These are phyloP conservation scores for Hippophae gyantsensis DNA, from an alignment of 306 rosid genomes.

Conservation along the genomic window DNA sequence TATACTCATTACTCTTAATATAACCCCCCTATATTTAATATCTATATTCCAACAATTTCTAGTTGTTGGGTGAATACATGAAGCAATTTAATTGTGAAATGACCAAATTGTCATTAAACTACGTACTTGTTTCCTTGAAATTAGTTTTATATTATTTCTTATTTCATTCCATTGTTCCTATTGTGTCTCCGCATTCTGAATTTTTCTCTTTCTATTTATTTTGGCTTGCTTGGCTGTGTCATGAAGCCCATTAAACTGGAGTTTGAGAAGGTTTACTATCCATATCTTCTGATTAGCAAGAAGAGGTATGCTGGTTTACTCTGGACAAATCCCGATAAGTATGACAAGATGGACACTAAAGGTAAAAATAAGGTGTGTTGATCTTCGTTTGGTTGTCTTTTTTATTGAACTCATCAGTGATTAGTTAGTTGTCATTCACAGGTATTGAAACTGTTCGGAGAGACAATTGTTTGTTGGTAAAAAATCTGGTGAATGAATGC, in stretches of 20 bases:
- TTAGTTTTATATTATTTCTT: background rate
- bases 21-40: too few relatives aligned
- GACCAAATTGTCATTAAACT: too few relatives aligned
- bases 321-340: slow-evolving; percentile 71
- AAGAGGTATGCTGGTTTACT: slow-evolving; percentile 96
- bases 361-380: slow-evolving; percentile 38
- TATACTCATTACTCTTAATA: too few relatives aligned
- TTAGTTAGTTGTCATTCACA: slow-evolving; percentile 23
- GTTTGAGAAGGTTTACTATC: slow-evolving; percentile 94
- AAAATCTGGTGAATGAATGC: slow-evolving; percentile 88
- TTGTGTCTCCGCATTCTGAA: background rate
- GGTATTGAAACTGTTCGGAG: slow-evolving; percentile 96
- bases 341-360: slow-evolving; percentile 97
- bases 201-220: background rate
- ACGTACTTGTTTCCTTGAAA: too few relatives aligned
- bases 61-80: too few relatives aligned
- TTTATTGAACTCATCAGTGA: slow-evolving; percentile 7
- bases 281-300: slow-evolving; percentile 92
- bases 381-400: background rate
- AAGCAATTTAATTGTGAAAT: too few relatives aligned
- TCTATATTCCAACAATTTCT: too few relatives aligned
- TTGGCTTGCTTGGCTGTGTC: slow-evolving; percentile 4
- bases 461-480: slow-evolving; percentile 94
- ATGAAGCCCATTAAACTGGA: slow-evolving; percentile 93
- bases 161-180: slow-evolving; percentile 8